A percentile compares a stretch with the other conserved stretches of the same genome.
Evolutionary conservation across 2,329 filamentous ascomycete species (phyloP).

Genomic region (Colletotrichum neosansevieriae): DNA sequence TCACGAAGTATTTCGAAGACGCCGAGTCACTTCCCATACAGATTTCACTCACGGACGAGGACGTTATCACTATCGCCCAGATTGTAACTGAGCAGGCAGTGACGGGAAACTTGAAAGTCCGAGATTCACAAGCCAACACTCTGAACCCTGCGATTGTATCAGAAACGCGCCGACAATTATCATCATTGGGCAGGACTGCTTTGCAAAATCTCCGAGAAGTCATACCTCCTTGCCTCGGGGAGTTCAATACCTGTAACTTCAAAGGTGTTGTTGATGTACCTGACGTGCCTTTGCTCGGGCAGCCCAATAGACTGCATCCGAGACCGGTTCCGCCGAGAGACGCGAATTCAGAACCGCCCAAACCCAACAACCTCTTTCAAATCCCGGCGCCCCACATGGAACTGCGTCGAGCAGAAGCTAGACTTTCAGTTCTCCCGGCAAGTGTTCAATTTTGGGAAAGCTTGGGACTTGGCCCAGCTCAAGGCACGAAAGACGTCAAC

Average conservation of each 20-base stretch:
- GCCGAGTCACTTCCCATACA: constrained; percentile 65
- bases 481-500: constrained; percentile 77
- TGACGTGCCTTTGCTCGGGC: constrained; percentile 59
- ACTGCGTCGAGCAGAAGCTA: constrained; percentile 75
- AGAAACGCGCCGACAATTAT: constrained; percentile 56
- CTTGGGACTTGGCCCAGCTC: constrained; percentile 78
- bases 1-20: constrained; percentile 69
- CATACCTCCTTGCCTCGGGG: constrained; percentile 59
- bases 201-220: constrained; percentile 60
- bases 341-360: constrained; percentile 58
- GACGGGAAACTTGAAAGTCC: constrained; percentile 53
- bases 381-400: constrained; percentile 79
- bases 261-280: constrained; percentile 35
- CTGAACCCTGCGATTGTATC: constrained; percentile 44
- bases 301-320: constrained; percentile 64
- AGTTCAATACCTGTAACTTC: constrained; percentile 39
- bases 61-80: constrained; percentile 76
- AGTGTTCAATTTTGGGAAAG: constrained; percentile 86
- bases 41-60: constrained; percentile 64
- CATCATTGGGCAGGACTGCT: constrained; percentile 59
- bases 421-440: constrained; percentile 79
- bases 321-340: constrained; percentile 59
- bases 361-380: constrained; percentile 67
- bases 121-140: constrained; percentile 33
- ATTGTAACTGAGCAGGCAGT: constrained; percentile 78